These are phyloP conservation scores for Neurospora tetrasperma DNA, from an alignment of 495 filamentous ascomycete genomes.

Conservation along the genomic window DNA sequence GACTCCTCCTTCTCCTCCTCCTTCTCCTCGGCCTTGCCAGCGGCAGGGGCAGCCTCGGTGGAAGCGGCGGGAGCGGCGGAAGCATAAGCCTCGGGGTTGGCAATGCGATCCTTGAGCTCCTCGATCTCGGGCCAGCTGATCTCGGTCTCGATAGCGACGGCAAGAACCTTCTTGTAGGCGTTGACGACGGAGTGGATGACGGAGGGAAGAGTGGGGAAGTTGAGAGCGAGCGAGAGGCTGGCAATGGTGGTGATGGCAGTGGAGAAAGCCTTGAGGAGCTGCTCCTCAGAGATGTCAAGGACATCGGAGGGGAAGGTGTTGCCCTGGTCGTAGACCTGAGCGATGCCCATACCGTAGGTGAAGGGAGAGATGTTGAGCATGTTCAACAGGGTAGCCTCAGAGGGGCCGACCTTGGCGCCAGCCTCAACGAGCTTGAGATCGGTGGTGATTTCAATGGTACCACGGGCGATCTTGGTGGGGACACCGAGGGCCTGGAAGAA, in stretches of 20 bases:
- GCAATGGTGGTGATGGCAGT: conserved; percentile 80
- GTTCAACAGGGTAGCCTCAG: conserved; percentile 96
- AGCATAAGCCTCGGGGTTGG: conserved; percentile 94
- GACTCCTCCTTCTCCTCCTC: conserved; percentile 54
- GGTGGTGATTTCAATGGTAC: conserved; percentile 99
- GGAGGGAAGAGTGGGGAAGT: conserved; percentile 94
- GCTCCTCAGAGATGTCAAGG: conserved; percentile 85
- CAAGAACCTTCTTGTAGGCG: conserved; percentile 91
- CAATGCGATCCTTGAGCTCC: conserved; percentile 96
- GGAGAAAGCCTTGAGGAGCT: conserved; percentile 77
- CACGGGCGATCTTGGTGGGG: conserved; percentile 99
- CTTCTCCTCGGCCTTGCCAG: conserved; percentile 47
- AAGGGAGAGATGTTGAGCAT: conserved; percentile 99
- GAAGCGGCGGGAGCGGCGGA: conserved; percentile 61
- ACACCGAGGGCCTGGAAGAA: conserved; percentile 99
- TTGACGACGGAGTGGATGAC: conserved; percentile 93
- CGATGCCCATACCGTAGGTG: conserved; percentile 96
- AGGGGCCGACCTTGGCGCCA: conserved; percentile 88
- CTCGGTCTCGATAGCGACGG: conserved; percentile 84
- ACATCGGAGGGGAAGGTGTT: conserved; percentile 78
- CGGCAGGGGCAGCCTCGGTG: conserved; percentile 41
- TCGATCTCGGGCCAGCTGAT: conserved; percentile 93
- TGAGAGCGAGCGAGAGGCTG: conserved; percentile 76
- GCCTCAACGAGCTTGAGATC: conserved; percentile 97
- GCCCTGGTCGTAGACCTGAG: conserved; percentile 92